Percentiles rank a stretch among this genome's conserved stretches.
These are phyloP conservation scores for Ceratocystiopsis minuta DNA, from an alignment of 2,329 filamentous ascomycete genomes.

Conservation along the genomic window DNA sequence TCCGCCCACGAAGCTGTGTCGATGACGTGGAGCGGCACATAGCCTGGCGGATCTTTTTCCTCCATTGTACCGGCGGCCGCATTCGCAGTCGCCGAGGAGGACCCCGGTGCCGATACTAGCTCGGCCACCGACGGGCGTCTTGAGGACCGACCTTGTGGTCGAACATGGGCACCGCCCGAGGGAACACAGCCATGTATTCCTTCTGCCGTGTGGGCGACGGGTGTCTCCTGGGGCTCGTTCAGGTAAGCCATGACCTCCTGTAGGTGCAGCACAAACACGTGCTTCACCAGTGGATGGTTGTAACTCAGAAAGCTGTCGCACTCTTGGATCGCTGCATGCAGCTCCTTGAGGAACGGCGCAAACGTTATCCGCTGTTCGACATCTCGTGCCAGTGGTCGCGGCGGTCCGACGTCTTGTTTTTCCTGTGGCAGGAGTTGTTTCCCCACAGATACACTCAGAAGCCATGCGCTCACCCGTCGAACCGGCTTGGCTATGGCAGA, in stretches of 20 bases:
- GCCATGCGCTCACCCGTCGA: too few species aligned
- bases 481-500: too few species aligned
- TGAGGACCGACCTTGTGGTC: too few species aligned
- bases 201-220: conserved; percentile 9
- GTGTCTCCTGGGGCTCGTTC: conserved; percentile 19
- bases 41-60: neutral
- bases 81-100: too few species aligned
- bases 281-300: conserved; percentile 21
- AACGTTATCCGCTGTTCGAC: conserved; percentile 7
- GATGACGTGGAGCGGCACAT: conserved; percentile 24
- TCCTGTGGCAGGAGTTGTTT: neutral
- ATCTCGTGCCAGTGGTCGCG: neutral
- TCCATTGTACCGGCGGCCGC: neutral
- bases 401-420: neutral
- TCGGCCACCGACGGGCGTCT: too few species aligned
- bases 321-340: conserved; percentile 24
- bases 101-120: too few species aligned
- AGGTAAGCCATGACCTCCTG: conserved; percentile 30
- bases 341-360: conserved; percentile 19
- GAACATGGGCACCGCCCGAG: too few species aligned
- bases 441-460: too few species aligned
- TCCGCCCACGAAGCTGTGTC: conserved; percentile 27
- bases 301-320: conserved; percentile 21
- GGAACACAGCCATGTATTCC: too few species aligned
- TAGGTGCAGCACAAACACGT: conserved; percentile 30